Conservation (phyloP, 108 stramenopile species). For the Craspedostauros australis region DNA sequence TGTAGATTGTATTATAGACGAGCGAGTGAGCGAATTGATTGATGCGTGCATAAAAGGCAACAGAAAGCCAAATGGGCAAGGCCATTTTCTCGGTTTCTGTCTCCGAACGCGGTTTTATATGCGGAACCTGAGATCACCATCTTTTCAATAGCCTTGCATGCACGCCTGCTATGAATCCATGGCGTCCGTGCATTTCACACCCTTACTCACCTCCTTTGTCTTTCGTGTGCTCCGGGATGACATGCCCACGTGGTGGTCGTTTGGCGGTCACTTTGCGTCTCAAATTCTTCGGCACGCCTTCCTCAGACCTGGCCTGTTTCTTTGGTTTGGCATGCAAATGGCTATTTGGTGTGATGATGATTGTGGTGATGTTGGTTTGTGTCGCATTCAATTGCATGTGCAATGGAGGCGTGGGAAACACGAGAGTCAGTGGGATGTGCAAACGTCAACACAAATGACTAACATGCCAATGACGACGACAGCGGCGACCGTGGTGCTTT, state of each 20-base stretch:
- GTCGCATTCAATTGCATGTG: too few relatives aligned
- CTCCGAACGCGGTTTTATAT: not conserved
- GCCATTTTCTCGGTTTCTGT: not conserved
- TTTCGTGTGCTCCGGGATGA: conserved; percentile 52
- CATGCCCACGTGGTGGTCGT: conserved; percentile 63
- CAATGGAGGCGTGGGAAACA: too few relatives aligned
- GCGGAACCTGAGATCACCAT: too few relatives aligned
- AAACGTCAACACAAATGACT: too few relatives aligned
- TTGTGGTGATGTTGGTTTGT: not conserved
- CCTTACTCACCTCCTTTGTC: conserved; percentile 21
- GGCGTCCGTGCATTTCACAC: not conserved
- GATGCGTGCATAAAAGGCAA: conserved; percentile 14
- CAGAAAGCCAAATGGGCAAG: conserved; percentile 1
- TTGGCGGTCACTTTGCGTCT: conserved; percentile 62
- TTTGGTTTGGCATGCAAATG: conserved; percentile 5
- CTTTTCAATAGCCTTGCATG: too few relatives aligned
- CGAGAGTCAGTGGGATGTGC: too few relatives aligned
- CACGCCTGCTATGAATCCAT: not conserved
- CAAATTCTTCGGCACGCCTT: conserved; percentile 61
- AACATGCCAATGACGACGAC: too few relatives aligned
- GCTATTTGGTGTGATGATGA: not conserved
- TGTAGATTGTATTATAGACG: not conserved
- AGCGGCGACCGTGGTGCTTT: too few relatives aligned
- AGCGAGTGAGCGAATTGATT: conserved; percentile 6
- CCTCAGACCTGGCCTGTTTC: not conserved